Evolutionary conservation across 23 red algal species (phyloP).

Genomic region (Chondrus crispus): DNA sequence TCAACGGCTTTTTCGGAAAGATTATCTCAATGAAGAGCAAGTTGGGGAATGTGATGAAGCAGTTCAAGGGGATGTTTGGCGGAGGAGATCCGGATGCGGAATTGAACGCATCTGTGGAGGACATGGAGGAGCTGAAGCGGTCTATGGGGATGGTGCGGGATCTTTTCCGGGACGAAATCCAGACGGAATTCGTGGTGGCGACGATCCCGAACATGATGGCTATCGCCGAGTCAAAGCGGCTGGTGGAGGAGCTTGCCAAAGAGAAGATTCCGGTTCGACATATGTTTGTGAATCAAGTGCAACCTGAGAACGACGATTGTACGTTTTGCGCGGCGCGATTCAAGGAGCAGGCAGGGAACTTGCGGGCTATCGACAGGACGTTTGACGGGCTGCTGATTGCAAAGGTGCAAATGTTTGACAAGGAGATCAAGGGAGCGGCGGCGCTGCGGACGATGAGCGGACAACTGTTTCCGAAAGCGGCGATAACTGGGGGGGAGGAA

Average conservation of each 20-base stretch:
- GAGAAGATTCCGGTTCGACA: slow-evolving; percentile 88
- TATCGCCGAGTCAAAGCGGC: slow-evolving; percentile 81
- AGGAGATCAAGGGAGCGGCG: slow-evolving; percentile 74
- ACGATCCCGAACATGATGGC: slow-evolving; percentile 99
- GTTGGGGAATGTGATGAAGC: slow-evolving; percentile 82
- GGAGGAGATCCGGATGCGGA: slow-evolving; percentile 33
- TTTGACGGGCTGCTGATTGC: slow-evolving; percentile 74
- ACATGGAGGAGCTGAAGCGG: slow-evolving; percentile 96
- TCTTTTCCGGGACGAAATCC: slow-evolving; percentile 81
- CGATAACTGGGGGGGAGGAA: background rate
- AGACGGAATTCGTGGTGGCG: slow-evolving; percentile 97
- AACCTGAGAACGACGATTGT: slow-evolving; percentile 85
- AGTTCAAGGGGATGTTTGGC: slow-evolving; percentile 94
- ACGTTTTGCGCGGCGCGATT: slow-evolving; percentile 81
- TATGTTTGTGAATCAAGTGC: slow-evolving; percentile 95
- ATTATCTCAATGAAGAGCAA: slow-evolving; percentile 84
- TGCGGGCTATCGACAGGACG: slow-evolving; percentile 55
- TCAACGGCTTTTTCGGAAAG: slow-evolving; percentile 93
- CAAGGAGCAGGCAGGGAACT: slow-evolving; percentile 80
- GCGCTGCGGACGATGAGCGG: slow-evolving; percentile 78
- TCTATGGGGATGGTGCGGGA: slow-evolving; percentile 88
- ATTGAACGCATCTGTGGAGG: slow-evolving; percentile 48
- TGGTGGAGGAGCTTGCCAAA: slow-evolving; percentile 73
- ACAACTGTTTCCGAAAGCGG: slow-evolving; percentile 79
- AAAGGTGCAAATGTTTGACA: slow-evolving; percentile 85